phyloP scores from a whole-genome alignment of 2,329 filamentous ascomycete species.

The Xylaria multiplex region DNA sequence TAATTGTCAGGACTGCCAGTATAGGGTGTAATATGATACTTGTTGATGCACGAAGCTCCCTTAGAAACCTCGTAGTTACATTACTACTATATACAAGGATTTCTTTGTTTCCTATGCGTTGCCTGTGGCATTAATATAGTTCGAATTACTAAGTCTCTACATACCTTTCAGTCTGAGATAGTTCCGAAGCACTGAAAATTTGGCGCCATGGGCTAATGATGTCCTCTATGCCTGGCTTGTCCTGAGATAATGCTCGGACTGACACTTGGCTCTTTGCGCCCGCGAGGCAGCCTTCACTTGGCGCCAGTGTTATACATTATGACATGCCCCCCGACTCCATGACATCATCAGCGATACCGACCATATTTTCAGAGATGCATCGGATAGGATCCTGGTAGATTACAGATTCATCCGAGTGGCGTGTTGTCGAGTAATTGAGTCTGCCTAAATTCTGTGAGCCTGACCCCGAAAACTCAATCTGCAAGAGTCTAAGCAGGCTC shows the following conservation, averaged over 20 bases:
- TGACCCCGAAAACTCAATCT: no score
- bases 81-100: no score
- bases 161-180: slow-evolving; percentile 4
- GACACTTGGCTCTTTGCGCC: slow-evolving; percentile 10
- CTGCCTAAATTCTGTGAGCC: neutral
- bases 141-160: neutral
- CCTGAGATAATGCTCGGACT: slow-evolving; percentile 15
- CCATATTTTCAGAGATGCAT: slow-evolving; percentile 3
- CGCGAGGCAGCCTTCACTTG: slow-evolving; percentile 22
- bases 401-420: no score
- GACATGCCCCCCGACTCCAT: slow-evolving; percentile 26
- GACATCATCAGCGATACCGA: slow-evolving; percentile 4
- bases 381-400: no score
- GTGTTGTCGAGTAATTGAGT: neutral
- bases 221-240: slow-evolving; percentile 7
- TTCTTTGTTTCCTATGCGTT: no score
- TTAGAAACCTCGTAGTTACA: no score
- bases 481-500: no score
- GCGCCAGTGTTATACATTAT: slow-evolving; percentile 31
- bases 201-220: slow-evolving; percentile 25
- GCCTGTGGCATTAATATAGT: neutral
- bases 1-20: no score
- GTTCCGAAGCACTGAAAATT: slow-evolving; percentile 26
- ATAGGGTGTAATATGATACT: no score
- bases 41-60: no score